These are phyloP conservation scores for Fraxinus albicans DNA, from an alignment of 305 asterid genomes.

Conservation along the genomic window DNA sequence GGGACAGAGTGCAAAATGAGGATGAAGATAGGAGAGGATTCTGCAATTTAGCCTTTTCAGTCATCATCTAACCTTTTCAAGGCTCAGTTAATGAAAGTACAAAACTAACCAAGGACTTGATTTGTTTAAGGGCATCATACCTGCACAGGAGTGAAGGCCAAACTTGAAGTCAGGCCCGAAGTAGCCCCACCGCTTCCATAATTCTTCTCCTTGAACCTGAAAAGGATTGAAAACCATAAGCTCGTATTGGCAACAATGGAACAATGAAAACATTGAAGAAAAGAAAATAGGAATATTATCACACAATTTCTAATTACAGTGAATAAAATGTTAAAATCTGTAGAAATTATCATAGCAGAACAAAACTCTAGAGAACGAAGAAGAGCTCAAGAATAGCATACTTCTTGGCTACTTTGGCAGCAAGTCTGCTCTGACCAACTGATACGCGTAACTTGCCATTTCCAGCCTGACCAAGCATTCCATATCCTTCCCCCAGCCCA, in stretches of 20 bases:
- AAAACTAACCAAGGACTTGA: background rate
- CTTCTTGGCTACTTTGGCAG: conserved; percentile 86
- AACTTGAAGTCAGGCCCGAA: conserved; percentile 91
- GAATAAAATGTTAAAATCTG: background rate
- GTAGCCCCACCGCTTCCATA: conserved; percentile 86
- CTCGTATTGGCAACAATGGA: conserved; percentile 1
- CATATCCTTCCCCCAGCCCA: conserved; percentile 98
- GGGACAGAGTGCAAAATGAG: background rate
- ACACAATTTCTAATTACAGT: background rate
- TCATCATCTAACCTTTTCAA: background rate
- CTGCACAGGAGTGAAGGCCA: conserved; percentile 99
- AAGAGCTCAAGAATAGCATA: conserved; percentile 28
- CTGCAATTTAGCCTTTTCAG: background rate
- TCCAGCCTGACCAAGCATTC: conserved; percentile 99
- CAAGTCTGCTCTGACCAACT: conserved; percentile 76
- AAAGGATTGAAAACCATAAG: conserved; percentile 1
- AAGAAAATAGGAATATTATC: background rate
- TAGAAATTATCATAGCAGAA: background rate
- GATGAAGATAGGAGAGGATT: background rate
- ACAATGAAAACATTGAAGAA: background rate
- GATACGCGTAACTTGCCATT: conserved; percentile 92
- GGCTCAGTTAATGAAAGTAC: background rate
- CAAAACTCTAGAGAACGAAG: background rate
- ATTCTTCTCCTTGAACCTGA: conserved; percentile 76
- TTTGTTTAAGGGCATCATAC: conserved; percentile 36